Conservation (phyloP, 768 basidiomycete genomes). For the Grammothele lineata region DNA sequence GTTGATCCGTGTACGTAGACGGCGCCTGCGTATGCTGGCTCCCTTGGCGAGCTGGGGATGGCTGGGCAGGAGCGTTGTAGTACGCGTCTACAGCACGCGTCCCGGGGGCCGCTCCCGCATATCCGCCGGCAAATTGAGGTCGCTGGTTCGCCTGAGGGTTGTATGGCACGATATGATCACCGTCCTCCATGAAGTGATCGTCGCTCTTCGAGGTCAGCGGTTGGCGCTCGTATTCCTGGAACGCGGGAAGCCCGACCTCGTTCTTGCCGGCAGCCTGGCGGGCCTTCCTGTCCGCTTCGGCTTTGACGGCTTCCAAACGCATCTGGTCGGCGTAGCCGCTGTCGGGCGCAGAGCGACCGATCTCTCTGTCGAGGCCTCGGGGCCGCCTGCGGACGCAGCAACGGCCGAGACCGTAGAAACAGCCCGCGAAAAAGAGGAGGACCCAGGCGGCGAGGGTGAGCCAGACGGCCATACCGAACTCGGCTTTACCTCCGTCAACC, state of each 20-base stretch:
- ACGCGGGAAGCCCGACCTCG: conserved; percentile 72
- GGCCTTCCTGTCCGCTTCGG: conserved; percentile 81
- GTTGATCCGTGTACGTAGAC: conserved; percentile 36
- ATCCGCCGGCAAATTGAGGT: conserved; percentile 45
- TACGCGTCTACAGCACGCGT: conserved; percentile 75
- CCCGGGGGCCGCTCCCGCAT: conserved; percentile 60
- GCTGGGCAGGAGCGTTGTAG: conserved; percentile 37
- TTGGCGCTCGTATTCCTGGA: conserved; percentile 61
- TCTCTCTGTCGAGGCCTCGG: conserved; percentile 35
- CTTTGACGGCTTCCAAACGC: conserved; percentile 82
- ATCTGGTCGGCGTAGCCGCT: conserved; percentile 55
- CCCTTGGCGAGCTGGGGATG: conserved; percentile 30
- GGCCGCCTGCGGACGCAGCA: conserved; percentile 72
- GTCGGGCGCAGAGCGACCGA: conserved; percentile 23
- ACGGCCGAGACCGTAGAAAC: conserved; percentile 79
- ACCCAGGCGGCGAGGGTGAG: conserved; percentile 84
- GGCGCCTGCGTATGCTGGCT: conserved; percentile 37
- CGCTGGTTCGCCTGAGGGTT: conserved; percentile 23
- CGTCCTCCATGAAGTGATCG: conserved; percentile 53
- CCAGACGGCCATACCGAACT: conserved; percentile 89
- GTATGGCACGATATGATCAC: conserved; percentile 19
- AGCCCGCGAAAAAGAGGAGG: conserved; percentile 85
- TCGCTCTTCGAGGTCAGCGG: conserved; percentile 64
- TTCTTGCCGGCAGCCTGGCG: conserved; percentile 40
- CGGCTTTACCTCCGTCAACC: conserved; percentile 68